Evolutionary conservation across 345 rosid species (phyloP), one percentile per base, ranked within the genome.

Genomic region (Rhizophora mangle): DNA sequence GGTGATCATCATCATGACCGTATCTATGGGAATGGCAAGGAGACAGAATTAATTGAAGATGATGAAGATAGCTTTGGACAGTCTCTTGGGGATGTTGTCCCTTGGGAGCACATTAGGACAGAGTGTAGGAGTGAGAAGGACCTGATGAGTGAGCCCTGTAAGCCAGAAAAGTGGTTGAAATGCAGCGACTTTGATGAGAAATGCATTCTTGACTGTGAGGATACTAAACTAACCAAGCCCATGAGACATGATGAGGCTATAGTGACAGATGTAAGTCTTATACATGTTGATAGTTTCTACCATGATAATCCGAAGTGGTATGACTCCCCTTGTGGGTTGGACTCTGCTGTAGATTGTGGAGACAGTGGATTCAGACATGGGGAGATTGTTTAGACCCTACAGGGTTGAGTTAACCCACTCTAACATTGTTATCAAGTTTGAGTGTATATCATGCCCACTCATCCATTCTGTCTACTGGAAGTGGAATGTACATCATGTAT

Each of bases 251-350:
- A 86, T 61, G 96, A 86, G 74, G 83, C 83, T 79, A 86, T 89
- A 77, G 98, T 83, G 70, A 80, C 90, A 71, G 98, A 92, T 85
- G 93, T 92, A 82, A 81, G 96, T 82, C 92, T 92, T 64, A 83
- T 95, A 80, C 99, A 91, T 74, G 99, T 92, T 20, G 97, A 95
- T 76, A 87, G 98, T 86, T 95, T 95, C 84, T 95, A 92, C 78
- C 99, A 87, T 66, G 99, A 95, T 46, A 90, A 87, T 80, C 70
- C 92, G 27, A 95, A 95, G 67, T 95, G 98, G 98, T 92, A 86
- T 70, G 99, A 95, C 78, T 90, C 96, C 81, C 99, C 99, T 76
- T 90, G 98, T 72, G 96, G 86, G 57, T 80, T 94, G 81, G 98
- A 91, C 82, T 76, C 93, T 52, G 76, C 86, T 79, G 82, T 90